Evolutionary conservation across 2,329 filamentous ascomycete species (phyloP).

Genomic region (Neocucurbitaria cava): DNA sequence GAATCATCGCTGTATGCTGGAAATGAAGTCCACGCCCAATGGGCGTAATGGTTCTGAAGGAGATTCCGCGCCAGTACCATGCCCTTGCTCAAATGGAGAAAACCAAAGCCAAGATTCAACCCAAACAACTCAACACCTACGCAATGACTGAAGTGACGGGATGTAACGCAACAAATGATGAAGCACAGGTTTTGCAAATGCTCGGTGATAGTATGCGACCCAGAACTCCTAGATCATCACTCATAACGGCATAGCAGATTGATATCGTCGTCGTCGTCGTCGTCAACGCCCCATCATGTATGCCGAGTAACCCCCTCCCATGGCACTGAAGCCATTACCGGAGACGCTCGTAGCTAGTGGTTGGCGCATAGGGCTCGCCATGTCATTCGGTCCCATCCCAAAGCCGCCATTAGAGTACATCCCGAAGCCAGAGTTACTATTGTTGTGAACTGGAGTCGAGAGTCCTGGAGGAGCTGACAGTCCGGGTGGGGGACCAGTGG

Average conservation of each 20-base stretch:
- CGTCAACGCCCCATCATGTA: conserved; percentile 51
- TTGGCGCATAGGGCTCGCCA: conserved; percentile 43
- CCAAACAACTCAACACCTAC: conserved; percentile 48
- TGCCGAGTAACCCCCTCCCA: conserved; percentile 42
- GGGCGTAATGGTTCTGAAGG: conserved; percentile 41
- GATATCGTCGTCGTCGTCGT: conserved; percentile 5
- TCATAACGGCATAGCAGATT: conserved; percentile 40
- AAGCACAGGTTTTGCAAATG: conserved; percentile 39
- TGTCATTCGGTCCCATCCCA: conserved; percentile 43
- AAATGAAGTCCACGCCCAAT: conserved; percentile 48
- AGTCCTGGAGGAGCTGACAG: conserved; percentile 78
- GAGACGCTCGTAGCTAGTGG: conserved; percentile 41
- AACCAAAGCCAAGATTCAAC: conserved; percentile 36
- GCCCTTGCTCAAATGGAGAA: conserved; percentile 47
- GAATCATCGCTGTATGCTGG: conserved; percentile 54
- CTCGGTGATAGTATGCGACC: conserved; percentile 37
- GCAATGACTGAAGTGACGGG: conserved; percentile 53
- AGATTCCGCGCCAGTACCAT: conserved; percentile 49
- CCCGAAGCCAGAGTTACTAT: conserved; percentile 40
- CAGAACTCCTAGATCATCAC: conserved; percentile 45
- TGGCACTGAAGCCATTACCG: conserved; percentile 40
- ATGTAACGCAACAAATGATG: conserved; percentile 48
- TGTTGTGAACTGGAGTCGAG: conserved; percentile 44
- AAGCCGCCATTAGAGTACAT: conserved; percentile 49
- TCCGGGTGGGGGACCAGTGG: conserved; percentile 81